Conservation (phyloP, 1,139 yeast genomes). For the Sugiyamaella neomexicana region DNA sequence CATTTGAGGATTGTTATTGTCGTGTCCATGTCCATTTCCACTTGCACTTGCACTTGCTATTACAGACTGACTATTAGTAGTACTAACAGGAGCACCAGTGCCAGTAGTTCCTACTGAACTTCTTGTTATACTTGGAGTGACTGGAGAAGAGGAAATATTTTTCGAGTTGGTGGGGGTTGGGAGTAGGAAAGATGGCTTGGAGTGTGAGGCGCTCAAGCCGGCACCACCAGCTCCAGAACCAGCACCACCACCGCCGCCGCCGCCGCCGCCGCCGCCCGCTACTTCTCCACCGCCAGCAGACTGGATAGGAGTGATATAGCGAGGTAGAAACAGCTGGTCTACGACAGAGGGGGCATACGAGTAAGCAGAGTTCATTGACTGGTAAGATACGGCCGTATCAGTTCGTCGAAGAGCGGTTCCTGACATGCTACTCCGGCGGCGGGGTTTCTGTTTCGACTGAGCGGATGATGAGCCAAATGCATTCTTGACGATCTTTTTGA, state of each 20-base stretch:
- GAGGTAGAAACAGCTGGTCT: constrained; percentile 20
- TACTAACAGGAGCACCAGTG: background rate
- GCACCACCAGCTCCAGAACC: too few species aligned
- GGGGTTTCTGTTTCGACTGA: constrained; percentile 3
- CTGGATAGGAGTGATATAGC: constrained; percentile 14
- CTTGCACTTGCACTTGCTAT: too few species aligned
- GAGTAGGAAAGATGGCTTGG: constrained; percentile 4
- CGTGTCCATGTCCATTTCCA: too few species aligned
- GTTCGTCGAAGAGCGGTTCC: constrained; percentile 14
- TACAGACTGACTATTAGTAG: too few species aligned
- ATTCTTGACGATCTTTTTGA: constrained; percentile 15
- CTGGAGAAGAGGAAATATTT: constrained; percentile 14
- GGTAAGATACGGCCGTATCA: constrained; percentile 20
- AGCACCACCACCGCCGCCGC: too few species aligned
- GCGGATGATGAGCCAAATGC: constrained; percentile 15
- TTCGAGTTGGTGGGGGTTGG: constrained; percentile 13
- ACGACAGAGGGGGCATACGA: constrained; percentile 19
- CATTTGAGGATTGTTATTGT: background rate
- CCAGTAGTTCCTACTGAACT: constrained; percentile 2
- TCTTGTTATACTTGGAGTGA: constrained; percentile 13
- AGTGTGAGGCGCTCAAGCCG: constrained; percentile 14
- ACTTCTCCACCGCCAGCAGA: constrained; percentile 11
- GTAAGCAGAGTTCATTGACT: constrained; percentile 18
- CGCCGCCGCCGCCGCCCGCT: too few species aligned
- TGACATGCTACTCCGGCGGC: constrained; percentile 7